A percentile compares a stretch with the other conserved stretches of the same genome.
Evolutionary conservation across 169 alveolate genomes (phyloP).

Genomic region (Cryptosporidium tyzzeri): DNA sequence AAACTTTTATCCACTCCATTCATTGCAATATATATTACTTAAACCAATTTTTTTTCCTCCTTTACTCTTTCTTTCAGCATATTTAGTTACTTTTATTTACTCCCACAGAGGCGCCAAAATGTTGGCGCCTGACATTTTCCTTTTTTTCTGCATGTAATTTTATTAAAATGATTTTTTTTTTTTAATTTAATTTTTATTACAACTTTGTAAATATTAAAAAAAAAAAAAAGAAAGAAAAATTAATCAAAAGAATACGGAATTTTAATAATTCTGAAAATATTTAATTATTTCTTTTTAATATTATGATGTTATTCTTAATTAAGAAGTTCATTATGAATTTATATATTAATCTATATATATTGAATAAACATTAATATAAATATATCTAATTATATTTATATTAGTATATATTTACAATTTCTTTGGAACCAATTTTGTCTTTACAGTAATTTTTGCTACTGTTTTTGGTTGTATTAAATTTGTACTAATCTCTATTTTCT

Average conservation of each 20-base stretch:
- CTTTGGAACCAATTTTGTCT: slow-evolving; percentile 51
- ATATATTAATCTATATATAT: background rate
- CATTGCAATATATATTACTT: slow-evolving; percentile 23
- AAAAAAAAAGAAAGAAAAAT: background rate
- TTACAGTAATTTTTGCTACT: slow-evolving; percentile 21
- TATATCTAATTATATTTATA: too few species aligned
- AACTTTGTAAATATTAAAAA: background rate
- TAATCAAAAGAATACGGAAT: background rate
- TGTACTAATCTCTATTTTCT: slow-evolving; percentile 52
- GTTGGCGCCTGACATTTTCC: background rate
- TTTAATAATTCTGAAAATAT: background rate
- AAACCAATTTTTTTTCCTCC: background rate
- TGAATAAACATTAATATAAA: too few species aligned
- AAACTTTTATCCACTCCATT: slow-evolving; percentile 53
- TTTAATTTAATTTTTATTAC: too few species aligned
- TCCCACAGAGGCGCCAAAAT: slow-evolving; percentile 8
- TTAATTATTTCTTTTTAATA: too few species aligned
- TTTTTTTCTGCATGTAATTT: background rate
- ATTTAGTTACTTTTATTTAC: background rate
- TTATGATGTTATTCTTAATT: too few species aligned
- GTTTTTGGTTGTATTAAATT: slow-evolving; percentile 54
- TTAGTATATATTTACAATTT: background rate
- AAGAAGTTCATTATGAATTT: too few species aligned
- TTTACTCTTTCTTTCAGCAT: background rate
- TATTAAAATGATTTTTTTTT: background rate